Evolutionary conservation across 345 rosid species (phyloP).

Genomic region (Eucalyptus regnans): DNA sequence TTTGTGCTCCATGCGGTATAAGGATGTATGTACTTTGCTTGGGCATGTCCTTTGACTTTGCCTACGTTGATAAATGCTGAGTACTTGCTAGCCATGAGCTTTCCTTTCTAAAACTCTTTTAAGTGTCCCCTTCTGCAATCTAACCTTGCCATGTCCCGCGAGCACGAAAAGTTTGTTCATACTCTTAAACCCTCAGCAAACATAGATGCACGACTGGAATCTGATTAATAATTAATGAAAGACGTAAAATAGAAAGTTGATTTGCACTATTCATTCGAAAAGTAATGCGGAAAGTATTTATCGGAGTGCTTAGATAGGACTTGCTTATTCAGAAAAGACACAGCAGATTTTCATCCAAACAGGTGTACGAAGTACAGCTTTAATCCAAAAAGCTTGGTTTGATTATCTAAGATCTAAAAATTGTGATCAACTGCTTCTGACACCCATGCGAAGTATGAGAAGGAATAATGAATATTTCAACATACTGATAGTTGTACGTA

Average conservation of each 20-base stretch:
- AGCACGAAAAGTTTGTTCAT: not conserved
- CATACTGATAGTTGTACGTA: no score
- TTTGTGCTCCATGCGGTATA: not conserved
- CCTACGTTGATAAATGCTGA: not conserved
- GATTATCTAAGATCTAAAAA: not conserved
- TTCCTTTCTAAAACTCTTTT: not conserved
- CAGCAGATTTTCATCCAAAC: not conserved
- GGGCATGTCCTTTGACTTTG: not conserved
- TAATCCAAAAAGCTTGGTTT: not conserved
- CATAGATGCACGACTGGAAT: not conserved
- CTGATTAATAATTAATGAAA: not conserved
- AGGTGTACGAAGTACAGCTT: not conserved
- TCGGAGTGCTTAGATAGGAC: not conserved
- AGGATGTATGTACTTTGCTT: not conserved
- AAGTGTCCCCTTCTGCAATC: not conserved
- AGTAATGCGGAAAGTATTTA: not conserved
- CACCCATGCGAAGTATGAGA: not conserved
- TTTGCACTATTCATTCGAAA: not conserved
- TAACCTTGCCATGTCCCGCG: not conserved
- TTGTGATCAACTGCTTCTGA: not conserved
- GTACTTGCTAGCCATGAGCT: not conserved
- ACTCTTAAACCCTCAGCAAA: not conserved
- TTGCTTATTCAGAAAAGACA: not conserved
- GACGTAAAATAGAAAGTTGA: not conserved
- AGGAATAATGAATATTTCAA: not conserved